phyloP scores from a whole-genome alignment of 352 stramenopile species.

The Pythium brachiatum region DNA sequence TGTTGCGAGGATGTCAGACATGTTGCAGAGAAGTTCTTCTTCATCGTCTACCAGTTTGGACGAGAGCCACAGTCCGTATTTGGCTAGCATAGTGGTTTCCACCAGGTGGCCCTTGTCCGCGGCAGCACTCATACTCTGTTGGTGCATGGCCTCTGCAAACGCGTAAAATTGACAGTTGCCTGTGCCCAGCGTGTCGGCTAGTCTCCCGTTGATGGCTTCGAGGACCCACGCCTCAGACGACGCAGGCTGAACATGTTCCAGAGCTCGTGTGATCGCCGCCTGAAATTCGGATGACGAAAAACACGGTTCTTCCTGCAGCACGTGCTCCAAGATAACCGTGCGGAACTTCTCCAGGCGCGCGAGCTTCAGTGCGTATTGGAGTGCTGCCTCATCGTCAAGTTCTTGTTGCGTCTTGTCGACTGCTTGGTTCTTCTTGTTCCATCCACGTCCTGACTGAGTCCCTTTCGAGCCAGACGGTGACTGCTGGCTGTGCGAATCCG shows the following conservation, averaged over 20 bases:
- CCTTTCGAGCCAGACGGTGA: too few species aligned
- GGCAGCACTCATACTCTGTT: not conserved
- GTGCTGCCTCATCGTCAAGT: not conserved
- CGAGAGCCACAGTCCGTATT: not conserved
- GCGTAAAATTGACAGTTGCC: constrained; percentile 15
- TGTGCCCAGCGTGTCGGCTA: not conserved
- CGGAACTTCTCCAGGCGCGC: not conserved
- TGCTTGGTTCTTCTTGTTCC: too few species aligned
- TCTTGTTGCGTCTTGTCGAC: too few species aligned
- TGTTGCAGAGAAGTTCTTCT: not conserved
- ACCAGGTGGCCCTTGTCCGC: not conserved
- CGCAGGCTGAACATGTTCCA: not conserved
- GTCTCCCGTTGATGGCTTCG: not conserved
- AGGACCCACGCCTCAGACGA: not conserved
- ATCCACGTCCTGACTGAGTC: too few species aligned
- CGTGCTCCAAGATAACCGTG: not conserved
- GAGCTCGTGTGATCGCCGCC: not conserved
- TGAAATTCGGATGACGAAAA: not conserved
- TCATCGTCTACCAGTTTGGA: not conserved
- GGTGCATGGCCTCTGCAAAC: not conserved
- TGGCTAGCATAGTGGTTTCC: not conserved
- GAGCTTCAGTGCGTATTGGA: not conserved
- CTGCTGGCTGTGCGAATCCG: too few species aligned
- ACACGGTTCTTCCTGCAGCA: not conserved
- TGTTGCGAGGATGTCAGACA: not conserved